Evolutionary conservation across 1,284 basidiomycete species (phyloP).

Genomic region (Melampsora larici-populina): DNA sequence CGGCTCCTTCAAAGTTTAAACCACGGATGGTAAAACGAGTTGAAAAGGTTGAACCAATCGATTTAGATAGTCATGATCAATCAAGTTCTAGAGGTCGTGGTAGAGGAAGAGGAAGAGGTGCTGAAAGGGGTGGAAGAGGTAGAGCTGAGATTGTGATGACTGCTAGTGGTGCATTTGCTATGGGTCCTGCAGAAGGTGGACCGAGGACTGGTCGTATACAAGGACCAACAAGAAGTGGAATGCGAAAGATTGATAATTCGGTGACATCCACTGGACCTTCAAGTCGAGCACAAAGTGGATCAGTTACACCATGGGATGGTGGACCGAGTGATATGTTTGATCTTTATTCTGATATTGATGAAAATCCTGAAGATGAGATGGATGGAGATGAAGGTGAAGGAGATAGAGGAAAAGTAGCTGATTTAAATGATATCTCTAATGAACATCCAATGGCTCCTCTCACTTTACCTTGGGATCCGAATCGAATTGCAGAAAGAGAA

Average conservation of each 20-base stretch:
- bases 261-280: neutral
- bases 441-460: constrained; percentile 40
- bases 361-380: constrained; percentile 1
- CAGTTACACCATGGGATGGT: constrained; percentile 23
- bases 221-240: constrained; percentile 34
- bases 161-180: constrained; percentile 35
- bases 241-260: constrained; percentile 37
- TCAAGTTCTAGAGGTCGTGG: constrained; percentile 6
- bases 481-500: constrained; percentile 24
- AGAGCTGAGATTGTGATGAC: constrained; percentile 31
- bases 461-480: constrained; percentile 35
- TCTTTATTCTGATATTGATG: constrained; percentile 22
- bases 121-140: constrained; percentile 23
- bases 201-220: constrained; percentile 2
- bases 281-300: neutral
- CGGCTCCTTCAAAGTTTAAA: constrained; percentile 12
- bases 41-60: neutral
- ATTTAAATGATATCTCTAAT: constrained; percentile 36
- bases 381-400: neutral
- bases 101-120: constrained; percentile 14
- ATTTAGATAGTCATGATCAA: neutral
- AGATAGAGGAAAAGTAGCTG: constrained; percentile 14
- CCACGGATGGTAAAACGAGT: constrained; percentile 37
- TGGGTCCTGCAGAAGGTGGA: constrained; percentile 24
- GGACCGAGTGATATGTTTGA: constrained; percentile 1